Conservation (phyloP, 2,329 filamentous ascomycete genomes). For the Cadophora luteo-olivacea region DNA sequence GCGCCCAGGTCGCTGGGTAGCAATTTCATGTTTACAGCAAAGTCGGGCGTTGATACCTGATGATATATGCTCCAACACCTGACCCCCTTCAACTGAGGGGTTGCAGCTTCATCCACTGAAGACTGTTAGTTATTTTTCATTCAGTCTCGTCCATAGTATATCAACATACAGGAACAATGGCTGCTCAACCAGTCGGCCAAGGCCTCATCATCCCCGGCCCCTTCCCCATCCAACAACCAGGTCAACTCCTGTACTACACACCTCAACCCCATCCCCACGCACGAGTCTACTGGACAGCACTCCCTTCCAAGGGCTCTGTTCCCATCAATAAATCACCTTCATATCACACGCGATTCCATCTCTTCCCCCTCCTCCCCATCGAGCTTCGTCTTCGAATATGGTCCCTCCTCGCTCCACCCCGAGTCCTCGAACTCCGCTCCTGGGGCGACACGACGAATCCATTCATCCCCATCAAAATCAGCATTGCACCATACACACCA, state of each 20-base stretch:
- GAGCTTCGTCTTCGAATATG: slow-evolving; percentile 39
- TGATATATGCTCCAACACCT: neutral
- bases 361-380: slow-evolving; percentile 34
- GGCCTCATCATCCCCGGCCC: neutral
- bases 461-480: slow-evolving; percentile 32
- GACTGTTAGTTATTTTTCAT: too few species aligned
- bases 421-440: slow-evolving; percentile 37
- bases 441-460: slow-evolving; percentile 27
- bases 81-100: neutral
- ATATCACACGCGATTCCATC: slow-evolving; percentile 22
- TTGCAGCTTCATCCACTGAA: neutral
- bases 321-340: neutral
- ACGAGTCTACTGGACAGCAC: slow-evolving; percentile 22
- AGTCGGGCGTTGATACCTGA: slow-evolving; percentile 5
- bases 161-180: neutral
- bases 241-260: slow-evolving; percentile 4
- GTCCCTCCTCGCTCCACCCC: slow-evolving; percentile 26
- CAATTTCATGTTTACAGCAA: neutral
- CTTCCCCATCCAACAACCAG: slow-evolving; percentile 2
- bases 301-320: neutral
- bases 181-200: neutral
- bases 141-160: too few species aligned
- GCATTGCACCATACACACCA: slow-evolving; percentile 22
- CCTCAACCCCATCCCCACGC: slow-evolving; percentile 15
- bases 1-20: neutral